phyloP scores from a whole-genome alignment of 495 filamentous ascomycete genomes.

The Geoglossum glabrum region DNA sequence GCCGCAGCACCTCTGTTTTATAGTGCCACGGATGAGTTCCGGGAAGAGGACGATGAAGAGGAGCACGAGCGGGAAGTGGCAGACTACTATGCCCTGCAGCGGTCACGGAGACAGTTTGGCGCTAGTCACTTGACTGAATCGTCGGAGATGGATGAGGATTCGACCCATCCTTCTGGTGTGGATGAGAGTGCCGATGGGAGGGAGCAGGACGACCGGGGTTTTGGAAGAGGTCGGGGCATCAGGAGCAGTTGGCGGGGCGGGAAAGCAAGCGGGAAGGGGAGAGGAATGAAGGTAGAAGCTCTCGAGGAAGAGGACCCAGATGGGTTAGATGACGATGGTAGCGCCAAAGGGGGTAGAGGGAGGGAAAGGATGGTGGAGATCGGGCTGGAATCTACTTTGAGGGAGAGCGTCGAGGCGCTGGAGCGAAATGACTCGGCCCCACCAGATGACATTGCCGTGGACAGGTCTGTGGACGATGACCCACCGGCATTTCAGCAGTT shows the following conservation, averaged over 20 bases:
- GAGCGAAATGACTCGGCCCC: slow-evolving; percentile 18
- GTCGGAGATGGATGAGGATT: slow-evolving; percentile 56
- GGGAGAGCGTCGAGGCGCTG: slow-evolving; percentile 10
- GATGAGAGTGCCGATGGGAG: slow-evolving; percentile 33
- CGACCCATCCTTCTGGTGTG: slow-evolving; percentile 26
- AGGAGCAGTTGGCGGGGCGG: slow-evolving; percentile 35
- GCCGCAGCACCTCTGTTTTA: slow-evolving; percentile 78
- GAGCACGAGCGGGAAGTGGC: slow-evolving; percentile 84
- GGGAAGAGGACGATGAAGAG: slow-evolving; percentile 75
- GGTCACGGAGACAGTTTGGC: slow-evolving; percentile 73
- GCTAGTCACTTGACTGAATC: slow-evolving; percentile 59
- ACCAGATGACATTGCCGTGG: slow-evolving; percentile 35
- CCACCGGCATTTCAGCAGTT: slow-evolving; percentile 84
- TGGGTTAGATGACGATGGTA: slow-evolving; percentile 17
- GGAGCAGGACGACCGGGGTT: slow-evolving; percentile 17
- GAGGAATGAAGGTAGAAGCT: slow-evolving; percentile 15
- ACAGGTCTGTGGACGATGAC: slow-evolving; percentile 38
- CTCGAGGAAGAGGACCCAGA: slow-evolving; percentile 18
- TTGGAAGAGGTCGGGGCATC: slow-evolving; percentile 25
- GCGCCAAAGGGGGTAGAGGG: slow-evolving; percentile 30
- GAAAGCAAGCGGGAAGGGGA: slow-evolving; percentile 15
- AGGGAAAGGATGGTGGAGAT: slow-evolving; percentile 71
- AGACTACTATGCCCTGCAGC: slow-evolving; percentile 78
- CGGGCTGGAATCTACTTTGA: slow-evolving; percentile 50
- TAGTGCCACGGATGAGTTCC: slow-evolving; percentile 60